Evolutionary conservation across 345 rosid species (phyloP), one percentile per base, ranked within the genome.

Genomic region (Abelmoschus esculentus): DNA sequence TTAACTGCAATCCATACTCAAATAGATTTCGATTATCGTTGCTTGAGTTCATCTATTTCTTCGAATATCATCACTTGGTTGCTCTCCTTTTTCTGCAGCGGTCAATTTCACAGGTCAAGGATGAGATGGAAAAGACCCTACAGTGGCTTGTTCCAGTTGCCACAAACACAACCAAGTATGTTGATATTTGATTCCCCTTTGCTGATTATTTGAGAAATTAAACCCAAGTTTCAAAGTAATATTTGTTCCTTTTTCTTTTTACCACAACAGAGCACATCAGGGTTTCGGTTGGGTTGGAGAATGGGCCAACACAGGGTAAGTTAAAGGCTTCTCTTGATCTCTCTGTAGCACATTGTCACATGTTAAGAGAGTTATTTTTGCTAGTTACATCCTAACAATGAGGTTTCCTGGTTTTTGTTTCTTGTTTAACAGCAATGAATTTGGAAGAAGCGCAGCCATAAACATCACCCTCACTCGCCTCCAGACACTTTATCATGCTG

Each of bases 281-380:
- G 91, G 95, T 56, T 91, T 95, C 11, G 99, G 99, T 42, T 86
- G 97, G 97, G 93, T 95, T 7, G 99, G 99, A 77, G 99, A 95
- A 79, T 95, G 99, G 99, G 99, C 96, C 26, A 95, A 82, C 70
- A 80, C 83, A 22, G 87, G 92, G 97, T 91, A 26, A 83, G 87
- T 79, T 68, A 49, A 69, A 63, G 53, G 10, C 32, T 56, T 22
- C 34, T 22, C 61, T 73, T 71, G 60, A 36, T 34, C 38, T 68
- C 61, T 57, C 49, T 31, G 0, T 9, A 17, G 36, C 72, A 54
- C 57, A 15, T 54, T 5, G 28, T 18, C 55, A 12, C 46, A 4
- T 50, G 17, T 28, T 12, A 40, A 32, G 28, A 13, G 65, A 34
- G 14, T 61, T 34, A 1, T 54, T 7, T 69, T 49, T 49, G 34